A percentile compares a stretch with the other conserved stretches of the same genome.
phyloP scores from a whole-genome alignment of 1,284 basidiomycete genomes.

The Moniliophthora roreri region DNA sequence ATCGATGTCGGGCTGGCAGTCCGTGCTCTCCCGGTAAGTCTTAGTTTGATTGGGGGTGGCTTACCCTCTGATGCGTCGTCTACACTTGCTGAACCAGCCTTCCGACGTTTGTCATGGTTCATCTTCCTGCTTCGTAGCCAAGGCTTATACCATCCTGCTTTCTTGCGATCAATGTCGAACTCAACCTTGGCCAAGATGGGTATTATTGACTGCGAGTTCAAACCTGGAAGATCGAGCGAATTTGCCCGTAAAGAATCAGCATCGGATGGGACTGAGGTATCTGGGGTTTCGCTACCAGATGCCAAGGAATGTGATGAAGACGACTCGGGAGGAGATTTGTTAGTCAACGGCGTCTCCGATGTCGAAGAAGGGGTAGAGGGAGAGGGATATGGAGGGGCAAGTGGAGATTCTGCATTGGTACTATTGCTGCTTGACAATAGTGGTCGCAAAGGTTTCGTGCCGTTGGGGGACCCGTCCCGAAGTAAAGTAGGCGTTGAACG shows the following conservation, averaged over 20 bases:
- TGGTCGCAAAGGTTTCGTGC: constrained; percentile 39
- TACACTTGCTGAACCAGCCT: constrained; percentile 35
- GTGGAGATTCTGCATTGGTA: constrained; percentile 20
- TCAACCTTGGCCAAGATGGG: constrained; percentile 87
- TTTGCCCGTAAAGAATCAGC: constrained; percentile 40
- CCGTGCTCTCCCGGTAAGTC: constrained; percentile 49
- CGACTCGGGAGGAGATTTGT: constrained; percentile 1
- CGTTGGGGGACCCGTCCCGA: constrained; percentile 32
- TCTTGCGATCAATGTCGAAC: constrained; percentile 78
- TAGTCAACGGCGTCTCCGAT: constrained; percentile 18
- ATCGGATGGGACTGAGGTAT: constrained; percentile 60
- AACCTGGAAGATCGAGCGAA: constrained; percentile 62
- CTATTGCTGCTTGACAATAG: constrained; percentile 40
- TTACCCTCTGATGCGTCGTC: constrained; percentile 22
- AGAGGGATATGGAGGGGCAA: constrained; percentile 39
- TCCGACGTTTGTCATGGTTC: constrained; percentile 55
- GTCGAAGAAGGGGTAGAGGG: constrained; percentile 53
- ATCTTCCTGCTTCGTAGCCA: constrained; percentile 68
- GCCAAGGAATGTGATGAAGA: constrained; percentile 39
- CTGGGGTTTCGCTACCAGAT: constrained; percentile 39
- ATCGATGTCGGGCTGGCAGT: constrained; percentile 32
- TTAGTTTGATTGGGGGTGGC: constrained; percentile 45
- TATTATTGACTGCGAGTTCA: constrained; percentile 61
- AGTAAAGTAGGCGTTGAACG: constrained; percentile 45
- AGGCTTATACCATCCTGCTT: constrained; percentile 78